These are phyloP conservation scores for Zygosaccharomyces siamensis DNA, from an alignment of 805 yeast species.

Conservation along the genomic window DNA sequence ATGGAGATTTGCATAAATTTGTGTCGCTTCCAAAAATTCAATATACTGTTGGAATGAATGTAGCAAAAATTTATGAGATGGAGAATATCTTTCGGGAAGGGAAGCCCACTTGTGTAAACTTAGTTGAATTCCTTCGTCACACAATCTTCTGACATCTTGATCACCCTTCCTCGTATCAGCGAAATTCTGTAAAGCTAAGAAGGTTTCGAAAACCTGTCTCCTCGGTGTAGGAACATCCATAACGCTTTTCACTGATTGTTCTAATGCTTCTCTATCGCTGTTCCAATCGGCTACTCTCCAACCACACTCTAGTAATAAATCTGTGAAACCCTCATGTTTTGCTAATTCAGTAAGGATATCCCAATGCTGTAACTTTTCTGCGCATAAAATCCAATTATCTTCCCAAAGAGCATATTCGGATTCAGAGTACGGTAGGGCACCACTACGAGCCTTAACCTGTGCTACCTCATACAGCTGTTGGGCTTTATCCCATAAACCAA, in stretches of 20 bases:
- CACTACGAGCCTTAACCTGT: constrained; percentile 92
- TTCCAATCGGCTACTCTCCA: constrained; percentile 99
- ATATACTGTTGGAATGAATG: constrained; percentile 97
- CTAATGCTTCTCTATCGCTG: constrained; percentile 88
- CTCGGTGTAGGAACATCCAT: constrained; percentile 99
- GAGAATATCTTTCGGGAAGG: constrained; percentile 65
- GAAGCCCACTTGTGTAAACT: constrained; percentile 92
- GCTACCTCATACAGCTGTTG: constrained; percentile 92
- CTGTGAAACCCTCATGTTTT: constrained; percentile 96
- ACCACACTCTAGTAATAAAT: constrained; percentile 92
- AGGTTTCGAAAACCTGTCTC: constrained; percentile 91
- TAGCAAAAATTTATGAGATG: constrained; percentile 82
- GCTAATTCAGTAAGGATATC: constrained; percentile 94
- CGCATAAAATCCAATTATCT: constrained; percentile 96
- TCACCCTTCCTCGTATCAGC: constrained; percentile 86
- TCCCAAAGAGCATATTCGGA: constrained; percentile 96
- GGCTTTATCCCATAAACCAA: constrained; percentile 93
- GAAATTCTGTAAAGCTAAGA: constrained; percentile 85
- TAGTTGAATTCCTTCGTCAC: constrained; percentile 95
- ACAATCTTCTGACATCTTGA: constrained; percentile 75
- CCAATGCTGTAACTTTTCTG: constrained; percentile 97
- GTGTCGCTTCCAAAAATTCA: constrained; percentile 95
- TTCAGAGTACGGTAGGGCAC: constrained; percentile 91
- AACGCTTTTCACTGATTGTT: constrained; percentile 88
- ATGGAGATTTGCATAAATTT: constrained; percentile 80